Conservation (phyloP, 495 filamentous ascomycete species). For the Oidiodendron maius region DNA sequence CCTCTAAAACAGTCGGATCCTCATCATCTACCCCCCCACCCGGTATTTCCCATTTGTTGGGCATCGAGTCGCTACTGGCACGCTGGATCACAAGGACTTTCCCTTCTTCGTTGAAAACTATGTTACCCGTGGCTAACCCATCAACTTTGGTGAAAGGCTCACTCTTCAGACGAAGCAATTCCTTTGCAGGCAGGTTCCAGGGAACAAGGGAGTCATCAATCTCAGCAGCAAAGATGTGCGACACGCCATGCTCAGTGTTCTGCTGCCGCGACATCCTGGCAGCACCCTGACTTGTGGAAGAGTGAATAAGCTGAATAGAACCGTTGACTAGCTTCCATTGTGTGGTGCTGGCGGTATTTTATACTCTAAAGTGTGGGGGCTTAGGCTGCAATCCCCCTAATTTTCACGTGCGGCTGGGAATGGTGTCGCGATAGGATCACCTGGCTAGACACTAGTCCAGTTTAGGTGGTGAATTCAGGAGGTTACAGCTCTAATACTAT, state of each 20-base stretch:
- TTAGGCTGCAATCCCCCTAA: slow-evolving; percentile 6
- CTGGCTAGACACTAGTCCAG: no score
- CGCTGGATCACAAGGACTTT: slow-evolving; percentile 45
- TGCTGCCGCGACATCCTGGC: slow-evolving; percentile 9
- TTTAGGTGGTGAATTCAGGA: no score
- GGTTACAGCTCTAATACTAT: no score
- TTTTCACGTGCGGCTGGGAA: slow-evolving; percentile 8
- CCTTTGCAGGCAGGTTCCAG: slow-evolving; percentile 10
- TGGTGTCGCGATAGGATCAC: slow-evolving; percentile 1
- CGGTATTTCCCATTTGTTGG: slow-evolving; percentile 47
- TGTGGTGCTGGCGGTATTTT: slow-evolving; percentile 5
- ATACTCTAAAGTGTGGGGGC: slow-evolving; percentile 3
- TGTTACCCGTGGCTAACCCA: slow-evolving; percentile 5
- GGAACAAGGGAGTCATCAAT: slow-evolving; percentile 5
- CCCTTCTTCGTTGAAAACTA: slow-evolving; percentile 2
- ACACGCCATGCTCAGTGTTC: slow-evolving; percentile 9
- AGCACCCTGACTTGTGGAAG: slow-evolving; percentile 7
- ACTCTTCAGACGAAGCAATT: slow-evolving; percentile 10
- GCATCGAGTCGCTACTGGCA: slow-evolving; percentile 42
- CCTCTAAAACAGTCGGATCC: slow-evolving; percentile 43
- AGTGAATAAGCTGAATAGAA: slow-evolving; percentile 11
- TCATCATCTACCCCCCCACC: slow-evolving; percentile 43
- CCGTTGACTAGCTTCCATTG: slow-evolving; percentile 9
- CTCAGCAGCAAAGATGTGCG: slow-evolving; percentile 9
- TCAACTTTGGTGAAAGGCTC: slow-evolving; percentile 4